Evolutionary conservation across 1,139 yeast genomes (phyloP).

Genomic region (Candida anutae): DNA sequence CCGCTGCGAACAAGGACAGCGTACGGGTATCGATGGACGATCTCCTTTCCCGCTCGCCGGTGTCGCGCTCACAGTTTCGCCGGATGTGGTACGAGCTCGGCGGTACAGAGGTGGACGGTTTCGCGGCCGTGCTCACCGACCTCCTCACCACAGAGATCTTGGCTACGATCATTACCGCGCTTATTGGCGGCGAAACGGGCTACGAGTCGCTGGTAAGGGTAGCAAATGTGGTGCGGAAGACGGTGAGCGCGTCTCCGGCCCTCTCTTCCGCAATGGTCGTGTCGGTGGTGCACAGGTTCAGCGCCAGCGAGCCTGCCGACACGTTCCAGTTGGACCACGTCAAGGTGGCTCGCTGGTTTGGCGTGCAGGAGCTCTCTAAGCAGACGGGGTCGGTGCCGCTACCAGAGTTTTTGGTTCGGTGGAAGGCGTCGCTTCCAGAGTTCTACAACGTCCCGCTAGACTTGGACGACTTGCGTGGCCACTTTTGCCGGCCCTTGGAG

Average conservation of each 20-base stretch:
- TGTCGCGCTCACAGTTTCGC: constrained; percentile 50
- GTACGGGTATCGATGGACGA: constrained; percentile 21
- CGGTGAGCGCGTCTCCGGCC: constrained; percentile 9
- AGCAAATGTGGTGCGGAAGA: constrained; percentile 13
- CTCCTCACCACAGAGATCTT: constrained; percentile 21
- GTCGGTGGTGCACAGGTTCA: constrained; percentile 42
- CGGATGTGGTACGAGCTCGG: constrained; percentile 43
- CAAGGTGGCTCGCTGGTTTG: constrained; percentile 51
- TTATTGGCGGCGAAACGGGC: constrained; percentile 38
- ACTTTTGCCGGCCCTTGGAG: constrained; percentile 40
- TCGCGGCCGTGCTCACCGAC: constrained; percentile 20
- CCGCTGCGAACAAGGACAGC: constrained; percentile 3
- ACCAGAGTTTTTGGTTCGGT: constrained; percentile 48
- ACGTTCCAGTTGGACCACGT: constrained; percentile 28
- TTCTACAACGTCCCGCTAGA: constrained; percentile 53
- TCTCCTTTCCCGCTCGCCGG: constrained; percentile 41
- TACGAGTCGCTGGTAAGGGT: constrained; percentile 15
- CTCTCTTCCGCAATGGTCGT: constrained; percentile 27
- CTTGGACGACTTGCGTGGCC: constrained; percentile 44
- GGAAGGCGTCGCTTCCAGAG: constrained; percentile 64
- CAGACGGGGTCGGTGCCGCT: constrained; percentile 21
- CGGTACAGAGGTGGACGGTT: constrained; percentile 45
- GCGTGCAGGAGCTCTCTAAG: constrained; percentile 41
- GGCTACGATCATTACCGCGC: constrained; percentile 40
- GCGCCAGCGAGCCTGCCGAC: constrained; percentile 7